phyloP scores from a whole-genome alignment of 2,329 filamentous ascomycete species.

The Fusarium fujikuroi region DNA sequence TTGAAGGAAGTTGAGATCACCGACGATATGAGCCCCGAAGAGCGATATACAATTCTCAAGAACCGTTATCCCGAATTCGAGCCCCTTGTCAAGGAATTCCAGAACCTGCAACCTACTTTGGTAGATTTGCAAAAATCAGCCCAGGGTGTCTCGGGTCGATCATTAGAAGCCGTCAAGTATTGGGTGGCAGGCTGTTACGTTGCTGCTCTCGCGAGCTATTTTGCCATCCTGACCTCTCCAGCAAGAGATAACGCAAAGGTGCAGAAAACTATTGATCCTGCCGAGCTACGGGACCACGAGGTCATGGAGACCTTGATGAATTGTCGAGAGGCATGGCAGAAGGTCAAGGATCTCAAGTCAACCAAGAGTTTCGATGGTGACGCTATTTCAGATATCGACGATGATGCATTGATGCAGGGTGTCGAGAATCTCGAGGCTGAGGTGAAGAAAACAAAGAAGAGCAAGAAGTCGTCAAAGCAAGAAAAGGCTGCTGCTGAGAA shows the following conservation, averaged over 20 bases:
- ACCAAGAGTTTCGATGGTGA: constrained; percentile 54
- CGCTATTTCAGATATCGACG: constrained; percentile 32
- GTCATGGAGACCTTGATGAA: constrained; percentile 87
- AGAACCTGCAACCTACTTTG: constrained; percentile 75
- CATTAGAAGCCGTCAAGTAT: constrained; percentile 76
- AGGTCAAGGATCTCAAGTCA: constrained; percentile 72
- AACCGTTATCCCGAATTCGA: constrained; percentile 93
- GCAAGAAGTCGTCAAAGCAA: constrained; percentile 48
- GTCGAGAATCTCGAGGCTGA: constrained; percentile 30
- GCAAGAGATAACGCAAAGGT: constrained; percentile 67
- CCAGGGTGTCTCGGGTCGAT: constrained; percentile 60
- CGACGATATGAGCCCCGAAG: constrained; percentile 78
- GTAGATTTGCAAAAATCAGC: constrained; percentile 67
- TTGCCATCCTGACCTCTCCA: constrained; percentile 89
- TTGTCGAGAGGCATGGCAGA: constrained; percentile 83
- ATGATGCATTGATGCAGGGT: constrained; percentile 43
- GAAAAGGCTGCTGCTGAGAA: constrained; percentile 51
- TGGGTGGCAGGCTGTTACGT: constrained; percentile 88
- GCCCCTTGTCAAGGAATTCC: constrained; percentile 82
- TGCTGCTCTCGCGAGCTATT: constrained; percentile 90
- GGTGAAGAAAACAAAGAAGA: constrained; percentile 46
- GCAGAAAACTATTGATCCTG: constrained; percentile 73
- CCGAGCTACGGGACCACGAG: constrained; percentile 87
- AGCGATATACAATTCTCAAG: constrained; percentile 79
- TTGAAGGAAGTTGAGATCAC: constrained; percentile 85